Evolutionary conservation across 257 asterid species (phyloP).

Genomic region (Eustoma russellianum): DNA sequence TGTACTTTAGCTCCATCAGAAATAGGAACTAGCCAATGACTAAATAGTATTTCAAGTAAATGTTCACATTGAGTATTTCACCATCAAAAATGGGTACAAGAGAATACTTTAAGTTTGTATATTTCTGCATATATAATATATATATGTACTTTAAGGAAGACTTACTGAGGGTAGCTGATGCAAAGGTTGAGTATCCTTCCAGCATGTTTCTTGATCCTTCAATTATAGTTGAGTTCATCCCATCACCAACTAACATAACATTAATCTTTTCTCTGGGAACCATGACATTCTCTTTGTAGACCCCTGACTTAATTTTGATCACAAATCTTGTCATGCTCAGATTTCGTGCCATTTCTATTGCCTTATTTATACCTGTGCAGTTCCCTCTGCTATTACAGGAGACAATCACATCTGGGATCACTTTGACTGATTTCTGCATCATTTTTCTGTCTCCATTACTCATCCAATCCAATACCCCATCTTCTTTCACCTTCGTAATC

Average conservation of each 20-base stretch:
- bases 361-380: slow-evolving; percentile 25
- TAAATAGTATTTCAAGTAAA: no score
- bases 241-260: slow-evolving; percentile 52
- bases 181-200: slow-evolving; percentile 63
- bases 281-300: slow-evolving; percentile 43
- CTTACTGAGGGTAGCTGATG: slow-evolving; percentile 59
- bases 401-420: slow-evolving; percentile 28
- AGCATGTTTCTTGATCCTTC: slow-evolving; percentile 40
- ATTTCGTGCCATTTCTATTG: slow-evolving; percentile 41
- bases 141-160: background rate
- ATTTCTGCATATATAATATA: no score
- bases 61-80: no score
- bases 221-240: slow-evolving; percentile 52
- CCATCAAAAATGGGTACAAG: background rate
- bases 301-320: slow-evolving; percentile 41
- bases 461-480: slow-evolving; percentile 13
- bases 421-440: slow-evolving; percentile 3
- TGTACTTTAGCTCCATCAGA: no score
- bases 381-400: slow-evolving; percentile 39
- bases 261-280: slow-evolving; percentile 50
- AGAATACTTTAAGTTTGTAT: background rate
- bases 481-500: slow-evolving; percentile 11
- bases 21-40: no score
- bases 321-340: slow-evolving; percentile 23
- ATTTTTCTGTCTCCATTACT: slow-evolving; percentile 6